phyloP scores from a whole-genome alignment of 805 yeast species.

The Blastobotrys muscicola region DNA sequence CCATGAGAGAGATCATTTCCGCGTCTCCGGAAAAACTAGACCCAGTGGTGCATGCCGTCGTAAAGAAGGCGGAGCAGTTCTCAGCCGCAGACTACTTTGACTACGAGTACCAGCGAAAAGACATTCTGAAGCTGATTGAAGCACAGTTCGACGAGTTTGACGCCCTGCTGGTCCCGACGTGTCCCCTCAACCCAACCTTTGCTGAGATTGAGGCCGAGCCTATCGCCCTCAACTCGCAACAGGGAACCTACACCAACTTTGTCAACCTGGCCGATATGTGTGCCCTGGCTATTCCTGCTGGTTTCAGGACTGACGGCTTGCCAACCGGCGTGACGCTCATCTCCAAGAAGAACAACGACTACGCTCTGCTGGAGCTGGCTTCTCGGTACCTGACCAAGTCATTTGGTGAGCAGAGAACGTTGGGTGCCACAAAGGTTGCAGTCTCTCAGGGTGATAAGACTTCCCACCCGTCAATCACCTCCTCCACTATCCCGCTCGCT shows the following conservation, averaged over 20 bases:
- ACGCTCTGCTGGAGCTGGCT: constrained; percentile 80
- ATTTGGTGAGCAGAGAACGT: constrained; percentile 36
- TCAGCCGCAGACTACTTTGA: constrained; percentile 78
- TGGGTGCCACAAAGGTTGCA: constrained; percentile 42
- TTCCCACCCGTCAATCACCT: constrained; percentile 38
- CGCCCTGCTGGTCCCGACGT: constrained; percentile 82
- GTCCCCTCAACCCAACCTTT: constrained; percentile 84
- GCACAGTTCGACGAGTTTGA: constrained; percentile 52
- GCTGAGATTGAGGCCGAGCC: constrained; percentile 70
- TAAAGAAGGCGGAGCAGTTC: constrained; percentile 66
- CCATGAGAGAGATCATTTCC: constrained; percentile 58
- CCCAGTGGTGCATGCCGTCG: constrained; percentile 71
- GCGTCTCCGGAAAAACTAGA: constrained; percentile 71
- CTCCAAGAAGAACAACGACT: constrained; percentile 76
- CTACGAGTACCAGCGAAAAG: constrained; percentile 80
- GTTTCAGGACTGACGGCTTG: constrained; percentile 77
- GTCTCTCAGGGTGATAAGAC: constrained; percentile 30
- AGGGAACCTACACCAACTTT: constrained; percentile 98
- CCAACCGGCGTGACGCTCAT: constrained; percentile 87
- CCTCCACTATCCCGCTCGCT: constrained; percentile 54
- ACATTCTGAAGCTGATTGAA: constrained; percentile 56
- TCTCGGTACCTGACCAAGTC: constrained; percentile 45
- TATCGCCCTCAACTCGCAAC: constrained; percentile 70
- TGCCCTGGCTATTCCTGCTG: constrained; percentile 86
- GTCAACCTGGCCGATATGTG: constrained; percentile 90